A percentile compares a stretch with the other conserved stretches of the same genome.
Evolutionary conservation across 352 stramenopile species (phyloP).

Genomic region (Globisporangium paroecandrum): DNA sequence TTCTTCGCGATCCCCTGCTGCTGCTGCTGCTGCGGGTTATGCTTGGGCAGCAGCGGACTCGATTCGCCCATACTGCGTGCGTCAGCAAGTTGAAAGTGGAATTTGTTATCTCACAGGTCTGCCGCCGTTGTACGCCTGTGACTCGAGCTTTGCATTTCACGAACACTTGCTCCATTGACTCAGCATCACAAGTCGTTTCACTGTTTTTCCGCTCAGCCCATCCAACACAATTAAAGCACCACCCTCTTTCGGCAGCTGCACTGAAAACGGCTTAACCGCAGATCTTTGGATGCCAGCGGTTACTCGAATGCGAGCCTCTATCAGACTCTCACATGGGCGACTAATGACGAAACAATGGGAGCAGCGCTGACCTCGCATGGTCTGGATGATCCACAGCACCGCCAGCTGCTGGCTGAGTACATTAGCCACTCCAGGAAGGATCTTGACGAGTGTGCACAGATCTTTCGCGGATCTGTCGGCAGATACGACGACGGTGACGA

Average conservation of each 20-base stretch:
- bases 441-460: constrained; percentile 54
- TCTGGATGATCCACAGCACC: constrained; percentile 20
- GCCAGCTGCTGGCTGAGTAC: constrained; percentile 54
- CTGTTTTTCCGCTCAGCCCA: neutral
- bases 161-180: neutral
- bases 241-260: neutral
- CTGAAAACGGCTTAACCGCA: neutral
- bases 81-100: neutral
- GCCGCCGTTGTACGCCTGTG: neutral
- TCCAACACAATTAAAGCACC: neutral
- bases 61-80: constrained; percentile 26
- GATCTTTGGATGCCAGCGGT: neutral
- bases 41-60: constrained; percentile 42
- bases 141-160: neutral
- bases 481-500: constrained; percentile 29
- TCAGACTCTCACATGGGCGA: neutral
- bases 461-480: constrained; percentile 33
- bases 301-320: neutral
- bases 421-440: constrained; percentile 40
- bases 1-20: constrained; percentile 8
- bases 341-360: constrained; percentile 18
- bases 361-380: constrained; percentile 21
- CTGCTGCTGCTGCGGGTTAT: constrained; percentile 4
- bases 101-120: neutral
- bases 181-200: neutral